Evolutionary conservation across 805 yeast genomes (phyloP).

Genomic region (Teunomyces tritomae): DNA sequence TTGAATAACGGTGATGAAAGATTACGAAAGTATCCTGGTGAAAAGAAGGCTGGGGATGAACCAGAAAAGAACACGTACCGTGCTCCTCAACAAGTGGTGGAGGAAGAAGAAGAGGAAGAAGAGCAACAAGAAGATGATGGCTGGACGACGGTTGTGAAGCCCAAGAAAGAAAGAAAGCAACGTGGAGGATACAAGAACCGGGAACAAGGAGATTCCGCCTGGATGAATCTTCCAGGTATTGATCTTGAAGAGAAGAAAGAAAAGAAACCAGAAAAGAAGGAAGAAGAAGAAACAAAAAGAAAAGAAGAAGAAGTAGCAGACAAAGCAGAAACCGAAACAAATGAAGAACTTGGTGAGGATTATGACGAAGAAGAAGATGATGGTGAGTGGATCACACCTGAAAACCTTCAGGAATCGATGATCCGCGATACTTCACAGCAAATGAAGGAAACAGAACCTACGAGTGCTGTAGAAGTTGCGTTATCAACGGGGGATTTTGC

Average conservation of each 20-base stretch:
- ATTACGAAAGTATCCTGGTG: conserved; percentile 73
- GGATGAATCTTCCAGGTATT: conserved; percentile 3
- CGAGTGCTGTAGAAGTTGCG: conserved; percentile 52
- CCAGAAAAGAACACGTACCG: conserved; percentile 4
- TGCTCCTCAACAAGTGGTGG: background rate
- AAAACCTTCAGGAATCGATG: conserved; percentile 69
- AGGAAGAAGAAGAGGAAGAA: conserved; percentile 9
- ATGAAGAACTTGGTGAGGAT: conserved; percentile 38
- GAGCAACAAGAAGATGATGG: conserved; percentile 21
- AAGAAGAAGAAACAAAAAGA: conserved; percentile 9
- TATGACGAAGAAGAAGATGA: conserved; percentile 78
- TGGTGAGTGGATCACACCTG: conserved; percentile 91
- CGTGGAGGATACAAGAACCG: conserved; percentile 5
- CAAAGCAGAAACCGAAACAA: conserved; percentile 6
- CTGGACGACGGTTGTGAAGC: conserved; percentile 18
- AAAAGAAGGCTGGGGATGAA: conserved; percentile 28
- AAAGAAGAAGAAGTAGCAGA: too few species aligned
- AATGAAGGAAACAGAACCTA: conserved; percentile 33
- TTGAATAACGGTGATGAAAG: conserved; percentile 66
- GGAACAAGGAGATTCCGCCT: conserved; percentile 2
- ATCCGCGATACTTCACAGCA: conserved; percentile 65
- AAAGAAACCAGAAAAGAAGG: conserved; percentile 4
- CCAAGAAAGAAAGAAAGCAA: conserved; percentile 8
- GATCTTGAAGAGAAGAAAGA: conserved; percentile 9
- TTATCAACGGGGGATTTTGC: conserved; percentile 96